These are phyloP conservation scores for Pilasporangium apinafurcum DNA, from an alignment of 352 stramenopile species.

Conservation along the genomic window DNA sequence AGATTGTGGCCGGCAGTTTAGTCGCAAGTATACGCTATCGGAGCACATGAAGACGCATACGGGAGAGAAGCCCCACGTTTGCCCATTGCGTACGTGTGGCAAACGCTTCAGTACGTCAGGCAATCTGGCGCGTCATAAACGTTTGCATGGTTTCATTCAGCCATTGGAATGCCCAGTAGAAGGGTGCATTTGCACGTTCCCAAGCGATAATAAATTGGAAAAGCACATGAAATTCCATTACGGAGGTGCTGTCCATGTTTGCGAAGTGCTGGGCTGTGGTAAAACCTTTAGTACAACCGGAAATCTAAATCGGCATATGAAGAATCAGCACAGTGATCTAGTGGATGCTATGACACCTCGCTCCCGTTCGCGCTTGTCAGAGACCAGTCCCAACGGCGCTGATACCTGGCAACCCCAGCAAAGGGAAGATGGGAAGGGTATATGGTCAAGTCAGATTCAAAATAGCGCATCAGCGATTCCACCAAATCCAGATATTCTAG, in stretches of 20 bases:
- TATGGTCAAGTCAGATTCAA: neutral
- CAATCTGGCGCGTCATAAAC: constrained; percentile 41
- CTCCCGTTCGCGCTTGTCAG: too few species aligned
- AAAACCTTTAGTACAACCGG: constrained; percentile 38
- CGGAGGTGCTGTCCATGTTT: constrained; percentile 28
- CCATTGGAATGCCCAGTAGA: constrained; percentile 16
- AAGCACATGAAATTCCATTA: constrained; percentile 43
- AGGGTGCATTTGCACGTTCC: constrained; percentile 21
- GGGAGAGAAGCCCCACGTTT: constrained; percentile 26
- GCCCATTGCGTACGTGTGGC: constrained; percentile 22
- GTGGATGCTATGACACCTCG: too few species aligned
- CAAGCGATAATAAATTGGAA: constrained; percentile 22
- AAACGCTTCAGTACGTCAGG: constrained; percentile 48
- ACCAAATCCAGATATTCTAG: constrained; percentile 19
- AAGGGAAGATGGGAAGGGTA: neutral
- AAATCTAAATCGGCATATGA: constrained; percentile 33
- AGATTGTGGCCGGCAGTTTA: constrained; percentile 17
- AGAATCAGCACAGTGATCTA: constrained; percentile 19
- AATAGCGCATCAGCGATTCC: too few species aligned
- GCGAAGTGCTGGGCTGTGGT: constrained; percentile 19
- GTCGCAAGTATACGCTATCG: constrained; percentile 21
- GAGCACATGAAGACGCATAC: constrained; percentile 19
- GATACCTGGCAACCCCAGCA: constrained; percentile 9
- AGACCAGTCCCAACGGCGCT: constrained; percentile 4
- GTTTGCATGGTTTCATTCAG: constrained; percentile 29